A percentile compares a stretch with the other conserved stretches of the same genome.
These are phyloP conservation scores for Termitomyces titanicus DNA, from an alignment of 768 basidiomycete species.

Conservation along the genomic window DNA sequence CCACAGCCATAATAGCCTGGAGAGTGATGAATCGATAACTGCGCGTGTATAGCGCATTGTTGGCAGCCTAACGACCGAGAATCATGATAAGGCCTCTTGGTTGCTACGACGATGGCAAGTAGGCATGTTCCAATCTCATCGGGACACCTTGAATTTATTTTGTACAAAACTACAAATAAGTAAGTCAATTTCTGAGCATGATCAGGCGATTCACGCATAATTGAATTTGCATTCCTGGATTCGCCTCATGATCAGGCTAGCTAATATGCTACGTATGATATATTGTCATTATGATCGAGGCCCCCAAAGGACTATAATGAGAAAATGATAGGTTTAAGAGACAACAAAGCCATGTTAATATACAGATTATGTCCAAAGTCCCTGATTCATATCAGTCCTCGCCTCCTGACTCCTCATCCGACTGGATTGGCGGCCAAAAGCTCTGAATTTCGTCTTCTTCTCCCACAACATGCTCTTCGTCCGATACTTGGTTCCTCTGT, in stretches of 20 bases:
- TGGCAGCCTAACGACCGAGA: background rate
- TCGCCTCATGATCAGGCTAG: no score
- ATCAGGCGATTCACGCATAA: no score
- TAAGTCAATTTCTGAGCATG: no score
- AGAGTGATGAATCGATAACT: background rate
- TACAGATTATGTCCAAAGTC: background rate
- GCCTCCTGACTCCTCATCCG: conserved; percentile 10
- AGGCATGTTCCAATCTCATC: background rate
- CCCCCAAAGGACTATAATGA: no score
- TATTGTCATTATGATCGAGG: no score
- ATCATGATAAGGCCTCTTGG: background rate
- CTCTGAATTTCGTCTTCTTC: conserved; percentile 4
- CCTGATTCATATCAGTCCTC: background rate
- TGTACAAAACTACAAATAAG: no score
- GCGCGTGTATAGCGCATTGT: background rate
- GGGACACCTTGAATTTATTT: no score
- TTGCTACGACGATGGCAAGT: background rate
- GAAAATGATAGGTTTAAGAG: no score
- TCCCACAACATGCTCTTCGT: background rate
- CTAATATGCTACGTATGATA: no score
- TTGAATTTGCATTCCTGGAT: no score
- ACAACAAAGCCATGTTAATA: no score
- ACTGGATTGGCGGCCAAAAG: conserved; percentile 18
- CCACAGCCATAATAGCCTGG: background rate
- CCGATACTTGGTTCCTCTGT: conserved; percentile 7